phyloP scores from a whole-genome alignment of 2,329 filamentous ascomycete genomes.

The Botryotinia convoluta region DNA sequence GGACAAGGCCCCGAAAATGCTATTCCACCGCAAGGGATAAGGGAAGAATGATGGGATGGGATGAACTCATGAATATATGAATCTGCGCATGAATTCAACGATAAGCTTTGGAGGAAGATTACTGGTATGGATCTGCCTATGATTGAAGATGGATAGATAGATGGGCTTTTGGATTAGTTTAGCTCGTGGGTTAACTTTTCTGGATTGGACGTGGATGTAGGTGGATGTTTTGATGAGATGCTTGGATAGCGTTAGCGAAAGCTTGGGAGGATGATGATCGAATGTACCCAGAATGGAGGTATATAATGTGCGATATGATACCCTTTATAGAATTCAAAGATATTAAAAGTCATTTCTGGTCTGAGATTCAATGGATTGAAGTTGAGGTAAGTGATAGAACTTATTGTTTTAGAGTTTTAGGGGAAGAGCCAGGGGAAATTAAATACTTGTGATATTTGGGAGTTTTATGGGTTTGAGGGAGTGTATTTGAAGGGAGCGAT shows the following conservation, averaged over 20 bases:
- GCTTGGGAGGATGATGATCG: neutral
- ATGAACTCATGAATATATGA: neutral
- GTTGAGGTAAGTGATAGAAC: neutral
- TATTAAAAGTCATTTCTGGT: neutral
- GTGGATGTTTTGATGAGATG: neutral
- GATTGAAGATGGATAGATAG: neutral
- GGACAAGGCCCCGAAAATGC: neutral
- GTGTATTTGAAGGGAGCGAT: too few species aligned
- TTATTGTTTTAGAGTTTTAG: fast-evolving
- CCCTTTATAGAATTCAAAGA: neutral
- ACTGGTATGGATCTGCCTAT: neutral
- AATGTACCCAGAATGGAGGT: neutral
- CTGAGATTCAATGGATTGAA: neutral
- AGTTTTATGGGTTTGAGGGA: neutral
- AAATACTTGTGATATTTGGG: neutral
- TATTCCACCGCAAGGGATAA: neutral
- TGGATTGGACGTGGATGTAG: neutral
- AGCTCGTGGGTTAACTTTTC: too few species aligned
- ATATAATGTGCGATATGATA: neutral
- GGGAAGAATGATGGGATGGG: neutral
- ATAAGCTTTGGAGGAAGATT: neutral
- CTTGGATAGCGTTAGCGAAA: neutral
- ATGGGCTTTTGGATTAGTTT: neutral
- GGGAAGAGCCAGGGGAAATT: neutral
- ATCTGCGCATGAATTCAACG: neutral